Evolutionary conservation across 108 stramenopile genomes (phyloP), one percentile per base, ranked within the genome.

Genomic region (Cyclotella atomus): DNA sequence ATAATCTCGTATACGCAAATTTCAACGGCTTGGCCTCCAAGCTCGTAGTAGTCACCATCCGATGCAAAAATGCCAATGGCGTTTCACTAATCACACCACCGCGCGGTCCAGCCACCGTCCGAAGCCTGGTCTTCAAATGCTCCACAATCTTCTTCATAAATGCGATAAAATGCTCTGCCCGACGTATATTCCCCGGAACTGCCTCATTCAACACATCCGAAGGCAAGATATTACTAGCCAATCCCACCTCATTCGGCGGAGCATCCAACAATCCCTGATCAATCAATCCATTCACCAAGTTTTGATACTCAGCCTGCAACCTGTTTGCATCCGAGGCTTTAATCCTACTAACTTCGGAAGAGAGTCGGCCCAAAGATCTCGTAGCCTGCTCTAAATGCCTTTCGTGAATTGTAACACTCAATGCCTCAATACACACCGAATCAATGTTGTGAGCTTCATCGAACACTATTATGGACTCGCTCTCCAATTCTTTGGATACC

Each of bases 391-490:
- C 97, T 54, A 99, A 85, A 23, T 79, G 77, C n/a, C 96, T 72
- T 34, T 91, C 91, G 73, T 99, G 94, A 41, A 99, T 91, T 12
- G 89, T 91, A 0, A 99, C 97, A 41, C 88, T 90, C 0, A 99
- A 80, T 7, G 98, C 98, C 75, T 99, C 99, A 57, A 99, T 98
- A 75, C 99, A 99, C 16, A 99, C 97, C 79, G 95, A 96, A 79
- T 99, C 98, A 66, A 99, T 98, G 71, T 99, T 99, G 82, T 99
- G 98, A 1, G 97, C 98, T 81, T 99, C 99, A 73, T 99, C 99
- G 73, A 99, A 99, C 14, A 99, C 98, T 33, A 99, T 94, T 53
- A 99, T 97, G 62, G 85, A 88, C 74, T 99, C 97, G 0, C 92
- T 84, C 62, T 97, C 97, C n/a, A 99, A 79, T 84, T 98, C 99